phyloP scores from a whole-genome alignment of 23 red algal genomes.

The Gracilaria vermiculophylla region DNA sequence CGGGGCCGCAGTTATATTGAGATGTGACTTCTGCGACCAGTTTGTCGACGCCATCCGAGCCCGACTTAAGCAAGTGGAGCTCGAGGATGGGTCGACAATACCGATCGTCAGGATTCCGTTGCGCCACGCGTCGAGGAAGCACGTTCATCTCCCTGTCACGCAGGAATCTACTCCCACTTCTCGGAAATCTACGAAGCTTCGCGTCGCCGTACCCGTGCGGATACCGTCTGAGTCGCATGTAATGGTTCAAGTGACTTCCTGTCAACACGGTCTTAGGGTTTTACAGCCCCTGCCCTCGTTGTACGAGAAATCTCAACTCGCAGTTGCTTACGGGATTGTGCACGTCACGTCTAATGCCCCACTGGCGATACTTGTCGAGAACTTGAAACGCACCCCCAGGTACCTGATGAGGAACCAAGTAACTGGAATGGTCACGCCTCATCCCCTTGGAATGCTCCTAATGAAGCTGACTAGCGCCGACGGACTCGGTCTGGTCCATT shows the following conservation, averaged over 20 bases:
- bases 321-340: conserved; percentile 8
- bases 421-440: neutral
- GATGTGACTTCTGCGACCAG: conserved; percentile 39
- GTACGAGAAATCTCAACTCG: conserved; percentile 4
- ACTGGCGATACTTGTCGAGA: conserved; percentile 13
- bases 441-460: neutral
- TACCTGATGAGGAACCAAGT: conserved; percentile 1
- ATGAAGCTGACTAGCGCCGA: neutral
- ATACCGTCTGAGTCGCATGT: neutral
- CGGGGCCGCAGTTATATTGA: conserved; percentile 22
- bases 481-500: neutral
- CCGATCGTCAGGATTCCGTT: conserved; percentile 1
- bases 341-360: neutral
- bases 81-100: conserved; percentile 23
- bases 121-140: neutral
- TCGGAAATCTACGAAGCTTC: neutral
- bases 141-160: neutral
- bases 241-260: neutral
- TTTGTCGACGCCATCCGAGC: conserved; percentile 18
- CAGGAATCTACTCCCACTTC: neutral
- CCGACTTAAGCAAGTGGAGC: conserved; percentile 5
- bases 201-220: neutral
- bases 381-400: neutral
- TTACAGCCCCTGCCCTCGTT: conserved; percentile 6
- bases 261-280: neutral